Percentiles rank a stretch among this genome's conserved stretches.
Evolutionary conservation across 1,284 basidiomycete species (phyloP).

Genomic region (Coniferiporia sulphurascens): DNA sequence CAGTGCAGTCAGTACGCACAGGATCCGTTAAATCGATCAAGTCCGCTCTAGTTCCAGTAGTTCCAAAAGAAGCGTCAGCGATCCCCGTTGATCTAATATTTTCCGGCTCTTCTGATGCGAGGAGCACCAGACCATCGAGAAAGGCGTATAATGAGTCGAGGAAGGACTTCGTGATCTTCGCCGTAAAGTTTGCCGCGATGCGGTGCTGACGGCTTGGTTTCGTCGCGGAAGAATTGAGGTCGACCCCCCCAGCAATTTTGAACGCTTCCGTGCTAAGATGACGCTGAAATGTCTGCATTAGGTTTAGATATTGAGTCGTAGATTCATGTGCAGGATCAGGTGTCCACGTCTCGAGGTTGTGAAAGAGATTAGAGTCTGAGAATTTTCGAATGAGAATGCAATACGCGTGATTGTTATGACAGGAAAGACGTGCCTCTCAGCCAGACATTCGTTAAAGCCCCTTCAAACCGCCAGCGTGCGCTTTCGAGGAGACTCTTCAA

Average conservation of each 20-base stretch:
- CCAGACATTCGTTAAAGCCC: conserved; percentile 81
- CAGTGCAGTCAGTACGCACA: conserved; percentile 37
- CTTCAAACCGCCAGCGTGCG: conserved; percentile 84
- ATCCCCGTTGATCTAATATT: conserved; percentile 32
- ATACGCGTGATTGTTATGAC: conserved; percentile 15
- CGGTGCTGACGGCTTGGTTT: conserved; percentile 53
- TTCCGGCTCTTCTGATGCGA: conserved; percentile 70
- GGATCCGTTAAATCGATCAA: conserved; percentile 56
- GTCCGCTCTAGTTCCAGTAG: conserved; percentile 41
- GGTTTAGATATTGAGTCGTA: conserved; percentile 53
- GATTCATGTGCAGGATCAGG: conserved; percentile 35
- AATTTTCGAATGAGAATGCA: neutral
- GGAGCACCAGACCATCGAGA: conserved; percentile 82
- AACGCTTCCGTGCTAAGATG: conserved; percentile 77
- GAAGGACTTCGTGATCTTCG: conserved; percentile 83
- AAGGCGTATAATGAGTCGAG: conserved; percentile 86
- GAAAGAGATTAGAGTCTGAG: conserved; percentile 80
- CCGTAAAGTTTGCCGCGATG: conserved; percentile 51
- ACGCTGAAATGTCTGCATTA: conserved; percentile 81
- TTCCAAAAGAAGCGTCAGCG: conserved; percentile 28
- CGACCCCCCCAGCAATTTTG: conserved; percentile 80
- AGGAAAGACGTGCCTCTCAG: conserved; percentile 55
- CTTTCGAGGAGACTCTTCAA: conserved; percentile 77
- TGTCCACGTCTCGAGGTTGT: conserved; percentile 85
- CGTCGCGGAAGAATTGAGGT: conserved; percentile 41